Evolutionary conservation across 352 stramenopile genomes (phyloP).

Genomic region (Blastocystis sp.): DNA sequence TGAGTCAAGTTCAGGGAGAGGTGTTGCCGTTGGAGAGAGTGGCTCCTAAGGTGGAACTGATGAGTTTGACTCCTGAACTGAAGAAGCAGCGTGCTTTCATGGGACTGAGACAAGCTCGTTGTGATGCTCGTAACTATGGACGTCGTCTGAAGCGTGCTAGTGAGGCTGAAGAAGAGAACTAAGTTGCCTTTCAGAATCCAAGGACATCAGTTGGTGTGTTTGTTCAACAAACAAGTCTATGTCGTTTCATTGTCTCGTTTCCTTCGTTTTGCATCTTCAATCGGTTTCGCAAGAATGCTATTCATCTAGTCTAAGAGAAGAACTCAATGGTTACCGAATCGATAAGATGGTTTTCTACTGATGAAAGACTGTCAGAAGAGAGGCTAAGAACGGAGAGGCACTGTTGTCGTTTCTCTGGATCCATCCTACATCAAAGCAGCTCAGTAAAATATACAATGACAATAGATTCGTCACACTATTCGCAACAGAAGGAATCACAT

Average conservation of each 20-base stretch:
- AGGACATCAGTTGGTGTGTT: not conserved
- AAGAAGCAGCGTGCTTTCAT: no score
- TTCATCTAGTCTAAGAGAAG: conserved; percentile 12
- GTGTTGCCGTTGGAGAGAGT: no score
- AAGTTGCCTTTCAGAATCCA: not conserved
- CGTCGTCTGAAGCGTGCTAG: conserved; percentile 7
- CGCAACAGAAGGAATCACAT: conserved; percentile 24
- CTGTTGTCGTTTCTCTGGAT: not conserved
- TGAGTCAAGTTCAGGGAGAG: no score
- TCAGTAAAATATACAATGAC: not conserved
- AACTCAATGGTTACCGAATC: not conserved
- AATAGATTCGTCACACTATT: conserved; percentile 30
- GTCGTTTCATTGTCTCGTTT: not conserved
- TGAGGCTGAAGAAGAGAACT: not conserved
- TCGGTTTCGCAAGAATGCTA: not conserved
- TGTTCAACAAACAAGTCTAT: not conserved
- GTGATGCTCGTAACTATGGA: conserved; percentile 52
- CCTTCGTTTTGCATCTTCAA: not conserved
- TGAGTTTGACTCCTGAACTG: no score
- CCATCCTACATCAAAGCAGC: conserved; percentile 12
- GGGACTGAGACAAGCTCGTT: no score
- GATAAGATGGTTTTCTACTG: not conserved
- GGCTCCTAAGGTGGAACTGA: no score
- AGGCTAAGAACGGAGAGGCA: not conserved
- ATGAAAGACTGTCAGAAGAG: not conserved